Percentiles rank a stretch among this genome's conserved stretches.
Evolutionary conservation across 1,139 yeast species (phyloP).

Genomic region (Groenewaldozyma sp.): DNA sequence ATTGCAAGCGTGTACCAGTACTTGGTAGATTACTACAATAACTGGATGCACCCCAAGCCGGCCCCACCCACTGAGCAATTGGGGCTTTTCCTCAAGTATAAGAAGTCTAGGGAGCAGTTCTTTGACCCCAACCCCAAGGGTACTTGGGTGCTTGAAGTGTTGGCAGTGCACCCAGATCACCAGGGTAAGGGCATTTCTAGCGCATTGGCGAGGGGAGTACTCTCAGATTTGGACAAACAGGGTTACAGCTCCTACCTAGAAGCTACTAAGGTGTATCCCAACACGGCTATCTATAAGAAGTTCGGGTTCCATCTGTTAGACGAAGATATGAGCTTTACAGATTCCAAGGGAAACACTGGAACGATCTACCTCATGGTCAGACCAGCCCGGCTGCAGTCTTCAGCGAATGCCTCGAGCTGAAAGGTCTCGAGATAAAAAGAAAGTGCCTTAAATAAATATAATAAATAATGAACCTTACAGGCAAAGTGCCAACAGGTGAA

Average conservation of each 20-base stretch:
- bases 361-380: not conserved
- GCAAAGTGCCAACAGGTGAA: too few relatives aligned
- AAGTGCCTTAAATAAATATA: too few relatives aligned
- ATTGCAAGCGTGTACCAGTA: not conserved
- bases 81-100: not conserved
- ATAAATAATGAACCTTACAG: too few relatives aligned
- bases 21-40: not conserved
- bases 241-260: not conserved
- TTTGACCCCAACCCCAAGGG: not conserved
- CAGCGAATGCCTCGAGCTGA: too few relatives aligned
- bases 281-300: not conserved
- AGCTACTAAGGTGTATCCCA: not conserved
- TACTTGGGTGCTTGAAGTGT: not conserved
- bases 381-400: too few relatives aligned
- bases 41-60: not conserved
- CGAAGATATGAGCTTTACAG: not conserved
- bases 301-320: not conserved
- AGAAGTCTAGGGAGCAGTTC: not conserved
- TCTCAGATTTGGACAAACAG: too few relatives aligned
- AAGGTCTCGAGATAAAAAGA: too few relatives aligned
- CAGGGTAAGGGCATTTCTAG: constrained; percentile 1
- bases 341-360: not conserved
- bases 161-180: constrained; percentile 1
- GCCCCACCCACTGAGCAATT: not conserved
- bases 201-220: too few relatives aligned